Evolutionary conservation across 2,329 filamentous ascomycete species (phyloP).

Genomic region (Lizonia empirigonia): DNA sequence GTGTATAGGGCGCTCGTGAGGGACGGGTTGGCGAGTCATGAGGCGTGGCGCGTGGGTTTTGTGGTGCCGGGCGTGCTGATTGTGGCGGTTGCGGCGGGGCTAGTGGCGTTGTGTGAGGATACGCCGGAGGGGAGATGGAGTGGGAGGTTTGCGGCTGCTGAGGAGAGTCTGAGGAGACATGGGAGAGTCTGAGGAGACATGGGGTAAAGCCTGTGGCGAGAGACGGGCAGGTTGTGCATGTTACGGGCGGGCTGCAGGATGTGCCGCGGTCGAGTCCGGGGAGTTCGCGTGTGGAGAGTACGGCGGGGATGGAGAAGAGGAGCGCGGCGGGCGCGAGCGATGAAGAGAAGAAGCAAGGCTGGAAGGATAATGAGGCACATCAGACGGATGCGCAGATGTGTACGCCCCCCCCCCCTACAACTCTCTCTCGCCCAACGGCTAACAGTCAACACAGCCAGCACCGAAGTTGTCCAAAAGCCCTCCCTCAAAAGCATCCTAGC

Average conservation of each 20-base stretch:
- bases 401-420: background rate
- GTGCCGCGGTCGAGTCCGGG: constrained; percentile 1
- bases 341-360: constrained; percentile 33
- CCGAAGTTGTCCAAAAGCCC: constrained; percentile 67
- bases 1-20: constrained; percentile 73
- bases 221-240: constrained; percentile 10
- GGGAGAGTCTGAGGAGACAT: background rate
- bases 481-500: constrained; percentile 63
- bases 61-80: constrained; percentile 80
- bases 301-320: constrained; percentile 6
- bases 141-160: constrained; percentile 65
- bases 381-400: constrained; percentile 16
- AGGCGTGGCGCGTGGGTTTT: constrained; percentile 82
- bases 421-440: background rate
- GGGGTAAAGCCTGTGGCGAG: background rate
- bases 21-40: constrained; percentile 64
- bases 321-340: background rate
- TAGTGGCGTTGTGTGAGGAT: constrained; percentile 76
- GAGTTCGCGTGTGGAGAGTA: constrained; percentile 6
- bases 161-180: constrained; percentile 55
- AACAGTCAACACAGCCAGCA: constrained; percentile 56
- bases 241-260: constrained; percentile 9
- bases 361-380: constrained; percentile 46
- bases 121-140: constrained; percentile 81
- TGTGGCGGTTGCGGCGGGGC: constrained; percentile 64